phyloP scores from a whole-genome alignment of 2,329 filamentous ascomycete species.

The Nectriaceae sp. region DNA sequence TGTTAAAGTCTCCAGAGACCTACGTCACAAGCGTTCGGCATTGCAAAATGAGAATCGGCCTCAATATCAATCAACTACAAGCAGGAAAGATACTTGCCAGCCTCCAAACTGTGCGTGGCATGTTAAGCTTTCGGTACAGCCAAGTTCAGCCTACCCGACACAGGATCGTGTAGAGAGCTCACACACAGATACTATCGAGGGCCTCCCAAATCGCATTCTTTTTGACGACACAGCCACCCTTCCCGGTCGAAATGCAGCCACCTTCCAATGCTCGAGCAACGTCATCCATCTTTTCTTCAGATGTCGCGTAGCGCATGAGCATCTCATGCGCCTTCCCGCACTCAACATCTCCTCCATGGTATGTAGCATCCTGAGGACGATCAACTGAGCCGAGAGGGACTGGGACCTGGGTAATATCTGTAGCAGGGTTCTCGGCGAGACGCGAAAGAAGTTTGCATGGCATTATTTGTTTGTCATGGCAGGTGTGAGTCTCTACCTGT shows the following conservation, averaged over 20 bases:
- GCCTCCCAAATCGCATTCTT: conserved; percentile 2
- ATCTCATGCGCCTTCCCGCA: conserved; percentile 7
- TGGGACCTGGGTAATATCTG: conserved; percentile 3
- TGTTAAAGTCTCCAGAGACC: too few relatives aligned
- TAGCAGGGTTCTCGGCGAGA: conserved; percentile 5
- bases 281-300: conserved; percentile 6
- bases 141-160: too few relatives aligned
- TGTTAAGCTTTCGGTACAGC: too few relatives aligned
- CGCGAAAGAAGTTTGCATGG: conserved; percentile 5
- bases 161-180: too few relatives aligned
- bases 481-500: too few relatives aligned
- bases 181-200: too few relatives aligned
- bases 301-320: conserved; percentile 7
- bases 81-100: too few relatives aligned
- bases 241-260: conserved; percentile 1
- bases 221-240: conserved; percentile 4
- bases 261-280: conserved; percentile 3
- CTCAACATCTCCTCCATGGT: neutral
- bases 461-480: neutral
- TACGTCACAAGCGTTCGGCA: too few relatives aligned
- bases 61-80: too few relatives aligned
- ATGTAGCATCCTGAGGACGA: neutral
- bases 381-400: neutral
- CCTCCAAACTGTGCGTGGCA: too few relatives aligned
- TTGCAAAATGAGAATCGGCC: too few relatives aligned